phyloP scores from a whole-genome alignment of 202 grass and related monocot genomes.

The Setaria viridis region DNA sequence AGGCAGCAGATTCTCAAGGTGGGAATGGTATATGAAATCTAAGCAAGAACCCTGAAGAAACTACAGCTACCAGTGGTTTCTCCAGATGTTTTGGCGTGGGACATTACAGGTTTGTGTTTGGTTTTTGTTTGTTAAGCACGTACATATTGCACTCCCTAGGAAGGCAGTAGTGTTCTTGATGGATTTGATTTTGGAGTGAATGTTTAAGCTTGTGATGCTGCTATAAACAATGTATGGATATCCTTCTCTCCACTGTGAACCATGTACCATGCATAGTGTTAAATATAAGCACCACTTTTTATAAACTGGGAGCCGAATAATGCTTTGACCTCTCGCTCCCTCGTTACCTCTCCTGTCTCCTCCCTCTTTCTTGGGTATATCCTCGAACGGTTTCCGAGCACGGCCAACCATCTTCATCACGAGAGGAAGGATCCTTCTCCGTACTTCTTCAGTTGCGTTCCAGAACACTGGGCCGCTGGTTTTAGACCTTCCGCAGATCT shows the following conservation, averaged over 20 bases:
- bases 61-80: background rate
- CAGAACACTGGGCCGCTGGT: too few relatives aligned
- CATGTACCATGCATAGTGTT: background rate
- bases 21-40: slow-evolving; percentile 53
- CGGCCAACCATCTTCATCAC: too few relatives aligned
- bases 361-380: too few relatives aligned
- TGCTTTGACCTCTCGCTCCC: too few relatives aligned
- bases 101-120: background rate
- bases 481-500: too few relatives aligned
- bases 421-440: too few relatives aligned
- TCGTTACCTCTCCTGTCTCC: too few relatives aligned
- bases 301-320: too few relatives aligned
- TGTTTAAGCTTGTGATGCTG: slow-evolving; percentile 8
- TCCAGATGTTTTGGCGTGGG: background rate
- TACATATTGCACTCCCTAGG: background rate
- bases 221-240: background rate
- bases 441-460: too few relatives aligned
- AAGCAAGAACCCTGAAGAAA: background rate
- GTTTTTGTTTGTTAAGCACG: slow-evolving; percentile 1
- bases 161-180: background rate
- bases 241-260: background rate
- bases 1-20: slow-evolving; percentile 50
- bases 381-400: too few relatives aligned
- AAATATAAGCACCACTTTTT: too few relatives aligned
- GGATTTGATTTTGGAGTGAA: background rate